Evolutionary conservation across 306 rosid species (phyloP).

Genomic region (Alnus glutinosa): DNA sequence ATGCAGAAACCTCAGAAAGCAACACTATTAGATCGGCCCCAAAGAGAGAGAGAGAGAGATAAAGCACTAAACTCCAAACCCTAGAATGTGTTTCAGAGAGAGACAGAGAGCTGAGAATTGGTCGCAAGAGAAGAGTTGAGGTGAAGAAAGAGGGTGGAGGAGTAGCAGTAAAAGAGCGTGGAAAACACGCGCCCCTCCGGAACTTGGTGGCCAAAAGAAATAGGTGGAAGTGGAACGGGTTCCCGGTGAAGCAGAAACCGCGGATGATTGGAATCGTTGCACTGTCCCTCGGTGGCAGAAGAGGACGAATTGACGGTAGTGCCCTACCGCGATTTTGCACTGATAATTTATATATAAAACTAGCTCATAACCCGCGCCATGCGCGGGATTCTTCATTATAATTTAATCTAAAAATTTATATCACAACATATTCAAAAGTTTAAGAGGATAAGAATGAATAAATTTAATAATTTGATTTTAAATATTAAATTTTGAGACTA

Average conservation of each 20-base stretch:
- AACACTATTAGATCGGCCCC: no score
- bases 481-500: no score
- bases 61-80: conserved; percentile 22
- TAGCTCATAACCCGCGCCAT: no score
- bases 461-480: no score
- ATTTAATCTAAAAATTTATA: no score
- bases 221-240: not conserved
- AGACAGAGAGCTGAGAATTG: not conserved
- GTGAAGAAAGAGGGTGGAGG: not conserved
- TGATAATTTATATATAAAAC: no score
- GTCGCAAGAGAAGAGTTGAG: not conserved
- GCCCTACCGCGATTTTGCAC: not conserved
- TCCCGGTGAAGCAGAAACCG: not conserved
- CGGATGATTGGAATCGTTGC: no score
- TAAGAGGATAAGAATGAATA: no score
- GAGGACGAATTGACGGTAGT: not conserved
- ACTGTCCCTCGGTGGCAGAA: not conserved
- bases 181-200: conserved; percentile 3
- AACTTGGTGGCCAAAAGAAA: not conserved
- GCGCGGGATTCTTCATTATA: no score
- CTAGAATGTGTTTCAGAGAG: not conserved
- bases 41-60: no score
- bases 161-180: not conserved
- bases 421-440: no score
- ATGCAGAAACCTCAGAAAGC: no score